A percentile compares a stretch with the other conserved stretches of the same genome.
These are phyloP conservation scores for Termitomyces sp. DNA, from an alignment of 768 basidiomycete species.

Conservation along the genomic window DNA sequence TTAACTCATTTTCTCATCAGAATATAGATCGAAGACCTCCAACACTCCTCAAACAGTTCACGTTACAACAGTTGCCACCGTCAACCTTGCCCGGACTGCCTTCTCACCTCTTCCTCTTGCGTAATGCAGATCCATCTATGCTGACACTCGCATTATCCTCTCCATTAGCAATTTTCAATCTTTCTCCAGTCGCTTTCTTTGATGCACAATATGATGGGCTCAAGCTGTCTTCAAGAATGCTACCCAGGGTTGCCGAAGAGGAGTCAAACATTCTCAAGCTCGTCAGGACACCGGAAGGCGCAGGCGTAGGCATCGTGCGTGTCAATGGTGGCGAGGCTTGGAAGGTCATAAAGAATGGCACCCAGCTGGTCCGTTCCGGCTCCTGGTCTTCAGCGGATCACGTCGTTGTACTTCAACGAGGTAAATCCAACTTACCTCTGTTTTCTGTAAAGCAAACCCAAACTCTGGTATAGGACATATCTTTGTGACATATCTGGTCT, in stretches of 20 bases:
- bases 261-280: slow-evolving; percentile 53
- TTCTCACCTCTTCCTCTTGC: slow-evolving; percentile 46
- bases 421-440: slow-evolving; percentile 26
- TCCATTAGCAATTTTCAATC: slow-evolving; percentile 55
- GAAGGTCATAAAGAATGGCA: slow-evolving; percentile 43
- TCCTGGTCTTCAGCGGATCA: slow-evolving; percentile 54
- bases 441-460: neutral
- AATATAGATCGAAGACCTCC: slow-evolving; percentile 89
- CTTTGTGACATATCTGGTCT: slow-evolving; percentile 53
- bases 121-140: slow-evolving; percentile 32
- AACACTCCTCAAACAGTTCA: slow-evolving; percentile 71
- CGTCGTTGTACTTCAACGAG: slow-evolving; percentile 65
- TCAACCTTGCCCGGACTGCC: slow-evolving; percentile 42
- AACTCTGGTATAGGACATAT: slow-evolving; percentile 32
- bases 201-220: slow-evolving; percentile 53
- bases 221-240: slow-evolving; percentile 31
- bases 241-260: slow-evolving; percentile 36
- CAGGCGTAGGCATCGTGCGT: slow-evolving; percentile 64
- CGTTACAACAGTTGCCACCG: slow-evolving; percentile 58
- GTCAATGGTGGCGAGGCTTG: slow-evolving; percentile 57
- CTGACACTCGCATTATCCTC: slow-evolving; percentile 61
- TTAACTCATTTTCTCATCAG: slow-evolving; percentile 29
- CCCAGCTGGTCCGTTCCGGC: slow-evolving; percentile 40
- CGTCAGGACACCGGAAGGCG: slow-evolving; percentile 75
- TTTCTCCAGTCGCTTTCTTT: slow-evolving; percentile 58